These are phyloP conservation scores for Spiraea crenata DNA, from an alignment of 331 rosid species.

Conservation along the genomic window DNA sequence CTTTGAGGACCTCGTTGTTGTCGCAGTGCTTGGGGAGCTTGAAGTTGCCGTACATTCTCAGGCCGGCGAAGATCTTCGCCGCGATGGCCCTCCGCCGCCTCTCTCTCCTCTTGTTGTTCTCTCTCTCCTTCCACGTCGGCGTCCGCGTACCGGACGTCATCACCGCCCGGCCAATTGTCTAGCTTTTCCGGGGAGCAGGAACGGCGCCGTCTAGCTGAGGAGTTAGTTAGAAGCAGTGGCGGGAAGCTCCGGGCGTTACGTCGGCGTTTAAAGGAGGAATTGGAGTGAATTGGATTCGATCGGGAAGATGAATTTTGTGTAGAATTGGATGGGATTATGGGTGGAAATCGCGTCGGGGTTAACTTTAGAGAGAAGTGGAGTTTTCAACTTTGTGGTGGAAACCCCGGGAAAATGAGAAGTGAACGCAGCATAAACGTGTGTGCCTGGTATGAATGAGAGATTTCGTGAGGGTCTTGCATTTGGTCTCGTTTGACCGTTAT, in stretches of 20 bases:
- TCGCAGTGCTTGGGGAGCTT: slow-evolving; percentile 92
- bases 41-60: slow-evolving; percentile 79
- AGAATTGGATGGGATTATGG: slow-evolving; percentile 32
- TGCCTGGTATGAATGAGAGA: neutral
- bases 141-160: slow-evolving; percentile 78
- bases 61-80: slow-evolving; percentile 78
- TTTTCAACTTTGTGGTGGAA: neutral
- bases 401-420: slow-evolving; percentile 28
- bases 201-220: neutral
- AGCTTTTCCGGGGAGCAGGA: no score
- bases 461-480: neutral
- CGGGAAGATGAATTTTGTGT: neutral
- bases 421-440: slow-evolving; percentile 11
- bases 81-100: slow-evolving; percentile 77
- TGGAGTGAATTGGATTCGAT: neutral
- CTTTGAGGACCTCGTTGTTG: slow-evolving; percentile 89
- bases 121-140: slow-evolving; percentile 92
- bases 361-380: neutral
- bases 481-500: neutral
- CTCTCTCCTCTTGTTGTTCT: slow-evolving; percentile 85
- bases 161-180: slow-evolving; percentile 1
- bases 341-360: neutral
- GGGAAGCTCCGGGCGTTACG: neutral
- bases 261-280: neutral
- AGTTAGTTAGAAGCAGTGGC: neutral